Evolutionary conservation across 2,329 filamentous ascomycete genomes (phyloP).

Genomic region (Leptographium wingfieldii): DNA sequence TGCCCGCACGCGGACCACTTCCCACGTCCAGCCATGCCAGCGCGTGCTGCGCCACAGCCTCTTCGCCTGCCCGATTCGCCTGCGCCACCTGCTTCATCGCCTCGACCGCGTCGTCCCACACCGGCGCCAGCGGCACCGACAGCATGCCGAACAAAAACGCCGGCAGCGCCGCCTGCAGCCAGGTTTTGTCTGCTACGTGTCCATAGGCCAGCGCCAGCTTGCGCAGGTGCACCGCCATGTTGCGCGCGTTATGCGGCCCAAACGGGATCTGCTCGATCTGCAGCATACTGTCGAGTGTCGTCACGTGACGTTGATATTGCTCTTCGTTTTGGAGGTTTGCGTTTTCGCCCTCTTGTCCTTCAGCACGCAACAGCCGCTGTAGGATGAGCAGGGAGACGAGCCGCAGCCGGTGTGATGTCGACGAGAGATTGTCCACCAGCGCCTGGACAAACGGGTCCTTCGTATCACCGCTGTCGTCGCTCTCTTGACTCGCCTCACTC

Average conservation of each 20-base stretch:
- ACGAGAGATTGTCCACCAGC: conserved; percentile 61
- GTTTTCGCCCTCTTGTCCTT: neutral
- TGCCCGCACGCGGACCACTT: conserved; percentile 30
- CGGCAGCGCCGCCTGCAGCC: conserved; percentile 61
- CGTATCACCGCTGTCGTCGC: conserved; percentile 26
- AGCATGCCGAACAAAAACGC: conserved; percentile 81
- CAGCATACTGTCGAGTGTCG: conserved; percentile 51
- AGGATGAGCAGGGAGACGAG: conserved; percentile 62
- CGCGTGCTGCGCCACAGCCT: conserved; percentile 55
- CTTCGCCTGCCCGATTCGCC: conserved; percentile 53
- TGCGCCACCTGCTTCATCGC: conserved; percentile 65
- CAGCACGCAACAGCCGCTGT: conserved; percentile 13
- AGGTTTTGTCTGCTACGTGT: conserved; percentile 43
- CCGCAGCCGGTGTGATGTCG: conserved; percentile 62
- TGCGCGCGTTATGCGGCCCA: conserved; percentile 61
- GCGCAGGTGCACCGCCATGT: conserved; percentile 74
- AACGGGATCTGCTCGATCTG: conserved; percentile 70
- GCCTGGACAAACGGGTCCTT: conserved; percentile 50
- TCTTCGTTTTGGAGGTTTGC: conserved; percentile 13
- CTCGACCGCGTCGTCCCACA: conserved; percentile 75
- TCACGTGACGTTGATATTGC: neutral
- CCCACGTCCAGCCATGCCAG: conserved; percentile 63
- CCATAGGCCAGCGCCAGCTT: conserved; percentile 58
- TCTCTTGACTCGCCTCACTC: conserved; percentile 12
- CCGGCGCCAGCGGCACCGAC: conserved; percentile 68